Percentiles rank a stretch among this genome's conserved stretches.
phyloP scores from a whole-genome alignment of 352 stramenopile genomes.

The Pythium volutum region DNA sequence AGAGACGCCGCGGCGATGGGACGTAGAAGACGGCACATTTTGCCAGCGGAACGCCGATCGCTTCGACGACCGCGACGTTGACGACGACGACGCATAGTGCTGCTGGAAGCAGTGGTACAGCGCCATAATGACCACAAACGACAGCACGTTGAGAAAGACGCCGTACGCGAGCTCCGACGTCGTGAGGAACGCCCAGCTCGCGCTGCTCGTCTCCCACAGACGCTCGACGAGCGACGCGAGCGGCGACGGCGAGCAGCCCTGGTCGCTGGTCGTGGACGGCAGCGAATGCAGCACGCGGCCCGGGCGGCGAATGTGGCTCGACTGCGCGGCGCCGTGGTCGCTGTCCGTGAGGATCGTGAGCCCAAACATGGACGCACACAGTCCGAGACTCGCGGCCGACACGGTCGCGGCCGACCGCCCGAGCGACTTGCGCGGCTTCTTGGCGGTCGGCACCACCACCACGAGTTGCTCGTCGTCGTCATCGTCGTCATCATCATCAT shows the following conservation, averaged over 20 bases:
- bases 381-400: constrained; percentile 53
- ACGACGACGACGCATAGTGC: constrained; percentile 7
- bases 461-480: constrained; percentile 18
- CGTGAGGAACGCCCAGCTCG: constrained; percentile 49
- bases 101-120: constrained; percentile 62
- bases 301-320: constrained; percentile 45
- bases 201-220: constrained; percentile 30
- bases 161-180: constrained; percentile 62
- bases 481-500: constrained; percentile 32
- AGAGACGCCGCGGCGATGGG: background rate
- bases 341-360: constrained; percentile 67
- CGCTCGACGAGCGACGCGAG: constrained; percentile 33
- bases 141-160: constrained; percentile 70
- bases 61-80: background rate
- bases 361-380: constrained; percentile 78
- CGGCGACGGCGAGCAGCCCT: constrained; percentile 33
- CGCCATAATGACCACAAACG: constrained; percentile 59
- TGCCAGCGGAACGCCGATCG: constrained; percentile 19
- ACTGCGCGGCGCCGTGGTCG: constrained; percentile 33
- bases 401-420: constrained; percentile 30
- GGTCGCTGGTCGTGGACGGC: constrained; percentile 24
- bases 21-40: background rate
- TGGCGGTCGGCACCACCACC: constrained; percentile 20
- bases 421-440: constrained; percentile 29
- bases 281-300: constrained; percentile 66